These are phyloP conservation scores for Populus tomentosa DNA, from an alignment of 441 rosid genomes.

Conservation along the genomic window DNA sequence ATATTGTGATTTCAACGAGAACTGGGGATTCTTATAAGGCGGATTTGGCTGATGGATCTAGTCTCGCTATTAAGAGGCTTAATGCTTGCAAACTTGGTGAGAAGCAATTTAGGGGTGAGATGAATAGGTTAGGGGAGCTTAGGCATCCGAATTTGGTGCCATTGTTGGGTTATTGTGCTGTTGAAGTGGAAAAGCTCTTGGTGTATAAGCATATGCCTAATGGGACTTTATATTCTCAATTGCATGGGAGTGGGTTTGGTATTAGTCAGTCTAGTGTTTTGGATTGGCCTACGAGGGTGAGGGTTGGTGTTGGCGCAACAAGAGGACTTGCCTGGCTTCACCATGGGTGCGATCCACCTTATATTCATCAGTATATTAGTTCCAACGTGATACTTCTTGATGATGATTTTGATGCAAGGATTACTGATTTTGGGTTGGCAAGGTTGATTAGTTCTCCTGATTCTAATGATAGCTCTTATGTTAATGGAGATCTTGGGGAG, in stretches of 20 bases:
- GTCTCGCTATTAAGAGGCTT: slow-evolving; percentile 70
- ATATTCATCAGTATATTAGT: slow-evolving; percentile 69
- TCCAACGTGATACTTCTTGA: slow-evolving; percentile 71
- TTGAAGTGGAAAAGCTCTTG: slow-evolving; percentile 57
- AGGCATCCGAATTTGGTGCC: slow-evolving; percentile 75
- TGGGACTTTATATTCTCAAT: slow-evolving; percentile 49
- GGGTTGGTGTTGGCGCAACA: slow-evolving; percentile 65
- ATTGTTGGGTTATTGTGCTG: slow-evolving; percentile 68
- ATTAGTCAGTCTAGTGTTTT: slow-evolving; percentile 13
- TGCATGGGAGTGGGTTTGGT: slow-evolving; percentile 27
- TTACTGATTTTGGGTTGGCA: slow-evolving; percentile 75
- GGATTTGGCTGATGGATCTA: slow-evolving; percentile 78
- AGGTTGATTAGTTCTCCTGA: slow-evolving; percentile 46
- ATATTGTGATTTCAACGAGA: slow-evolving; percentile 46
- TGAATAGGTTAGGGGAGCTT: slow-evolving; percentile 57
- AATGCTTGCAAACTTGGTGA: slow-evolving; percentile 55
- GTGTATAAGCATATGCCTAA: slow-evolving; percentile 66
- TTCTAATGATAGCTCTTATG: slow-evolving; percentile 42
- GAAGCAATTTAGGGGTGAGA: slow-evolving; percentile 62
- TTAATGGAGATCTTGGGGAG: slow-evolving; percentile 61
- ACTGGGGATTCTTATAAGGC: slow-evolving; percentile 81
- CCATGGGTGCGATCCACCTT: slow-evolving; percentile 67
- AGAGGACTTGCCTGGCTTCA: slow-evolving; percentile 80
- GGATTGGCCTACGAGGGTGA: slow-evolving; percentile 64
- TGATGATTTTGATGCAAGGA: slow-evolving; percentile 77